Conservation (phyloP, 1,284 basidiomycete species). For the Cryptococcus sp. region DNA sequence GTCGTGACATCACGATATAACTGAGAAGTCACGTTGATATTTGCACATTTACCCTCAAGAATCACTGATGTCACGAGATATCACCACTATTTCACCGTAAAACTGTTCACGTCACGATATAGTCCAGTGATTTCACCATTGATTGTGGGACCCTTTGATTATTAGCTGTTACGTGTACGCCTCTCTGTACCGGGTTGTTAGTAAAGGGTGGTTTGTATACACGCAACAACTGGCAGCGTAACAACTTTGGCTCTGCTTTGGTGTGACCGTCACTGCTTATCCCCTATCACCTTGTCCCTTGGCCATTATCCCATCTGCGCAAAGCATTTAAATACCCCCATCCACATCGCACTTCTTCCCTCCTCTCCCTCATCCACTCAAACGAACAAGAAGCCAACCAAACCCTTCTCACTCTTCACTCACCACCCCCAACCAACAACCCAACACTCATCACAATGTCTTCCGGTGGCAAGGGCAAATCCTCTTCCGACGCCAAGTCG, state of each 20-base stretch:
- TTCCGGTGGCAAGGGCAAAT: slow-evolving; percentile 59
- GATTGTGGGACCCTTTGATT: no score
- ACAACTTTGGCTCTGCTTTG: slow-evolving; percentile 1
- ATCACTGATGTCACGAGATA: slow-evolving; percentile 10
- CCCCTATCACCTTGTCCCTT: slow-evolving; percentile 2
- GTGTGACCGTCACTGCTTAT: neutral
- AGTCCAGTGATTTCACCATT: slow-evolving; percentile 8
- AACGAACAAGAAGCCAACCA: slow-evolving; percentile 14
- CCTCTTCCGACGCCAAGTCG: slow-evolving; percentile 56
- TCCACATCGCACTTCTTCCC: slow-evolving; percentile 1
- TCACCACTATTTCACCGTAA: neutral
- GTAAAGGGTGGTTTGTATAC: neutral
- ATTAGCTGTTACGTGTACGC: neutral
- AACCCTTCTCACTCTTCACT: slow-evolving; percentile 15
- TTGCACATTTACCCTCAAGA: slow-evolving; percentile 9
- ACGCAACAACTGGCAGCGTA: slow-evolving; percentile 3
- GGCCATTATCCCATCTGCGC: neutral
- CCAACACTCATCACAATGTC: slow-evolving; percentile 56
- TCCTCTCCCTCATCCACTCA: slow-evolving; percentile 9
- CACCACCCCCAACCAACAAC: slow-evolving; percentile 27
- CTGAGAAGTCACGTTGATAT: neutral
- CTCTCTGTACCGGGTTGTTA: neutral
- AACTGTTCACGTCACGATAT: slow-evolving; percentile 13
- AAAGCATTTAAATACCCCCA: slow-evolving; percentile 22
- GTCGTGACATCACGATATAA: slow-evolving; percentile 16